Percentiles rank a stretch among this genome's conserved stretches.
Conservation (phyloP, 2,329 filamentous ascomycete species). For the Colletotrichum costaricense region DNA sequence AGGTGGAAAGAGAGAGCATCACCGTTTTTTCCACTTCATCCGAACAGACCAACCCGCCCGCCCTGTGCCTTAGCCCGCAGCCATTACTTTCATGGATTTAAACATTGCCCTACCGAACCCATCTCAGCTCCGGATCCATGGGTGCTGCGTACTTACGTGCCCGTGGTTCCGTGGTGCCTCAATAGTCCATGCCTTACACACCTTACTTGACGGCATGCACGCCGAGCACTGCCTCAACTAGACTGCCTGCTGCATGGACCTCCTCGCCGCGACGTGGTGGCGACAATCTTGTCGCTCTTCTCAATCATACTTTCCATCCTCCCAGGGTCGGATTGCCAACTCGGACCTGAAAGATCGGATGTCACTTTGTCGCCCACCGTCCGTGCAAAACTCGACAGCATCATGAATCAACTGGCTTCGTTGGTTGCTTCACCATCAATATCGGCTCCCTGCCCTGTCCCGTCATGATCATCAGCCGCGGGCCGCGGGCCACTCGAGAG, state of each 20-base stretch:
- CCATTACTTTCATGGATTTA: neutral
- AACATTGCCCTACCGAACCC: neutral
- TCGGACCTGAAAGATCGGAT: conserved; percentile 32
- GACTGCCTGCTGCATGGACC: conserved; percentile 30
- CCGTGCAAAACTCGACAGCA: conserved; percentile 19
- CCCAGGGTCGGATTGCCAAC: neutral
- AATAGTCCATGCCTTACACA: neutral
- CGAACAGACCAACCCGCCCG: neutral
- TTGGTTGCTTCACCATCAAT: conserved; percentile 34
- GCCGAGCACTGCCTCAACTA: conserved; percentile 14
- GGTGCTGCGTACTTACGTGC: neutral
- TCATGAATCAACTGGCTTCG: conserved; percentile 1
- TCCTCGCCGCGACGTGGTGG: conserved; percentile 27
- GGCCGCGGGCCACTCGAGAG: conserved; percentile 29
- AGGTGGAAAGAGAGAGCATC: neutral
- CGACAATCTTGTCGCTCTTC: conserved; percentile 12
- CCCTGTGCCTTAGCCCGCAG: neutral
- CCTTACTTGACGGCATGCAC: conserved; percentile 16
- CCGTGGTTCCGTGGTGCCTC: neutral
- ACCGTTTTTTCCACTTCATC: neutral
- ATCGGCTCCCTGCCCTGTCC: conserved; percentile 20
- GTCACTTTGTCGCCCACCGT: conserved; percentile 25
- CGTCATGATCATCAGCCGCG: conserved; percentile 34
- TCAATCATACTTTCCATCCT: neutral
- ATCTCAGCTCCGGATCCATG: neutral